phyloP scores from a whole-genome alignment of 805 yeast species.

The Spathaspora hagerdaliae region DNA sequence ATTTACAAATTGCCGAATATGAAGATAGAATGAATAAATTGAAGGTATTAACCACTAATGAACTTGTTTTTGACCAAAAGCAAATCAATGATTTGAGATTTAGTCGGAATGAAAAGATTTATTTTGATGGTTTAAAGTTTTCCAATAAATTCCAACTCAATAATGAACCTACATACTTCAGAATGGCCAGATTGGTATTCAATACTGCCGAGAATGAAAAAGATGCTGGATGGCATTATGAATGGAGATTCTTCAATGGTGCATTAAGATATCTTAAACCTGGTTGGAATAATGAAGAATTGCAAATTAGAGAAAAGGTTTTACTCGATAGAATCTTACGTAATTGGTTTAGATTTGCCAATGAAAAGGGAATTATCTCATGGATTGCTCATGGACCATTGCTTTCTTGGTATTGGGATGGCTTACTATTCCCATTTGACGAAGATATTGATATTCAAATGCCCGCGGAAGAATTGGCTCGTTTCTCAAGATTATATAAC shows the following conservation, averaged over 20 bases:
- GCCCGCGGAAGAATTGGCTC: constrained; percentile 25
- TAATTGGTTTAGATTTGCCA: constrained; percentile 28
- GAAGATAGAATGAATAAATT: constrained; percentile 10
- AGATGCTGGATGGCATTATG: constrained; percentile 53
- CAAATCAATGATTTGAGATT: constrained; percentile 8
- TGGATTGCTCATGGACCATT: constrained; percentile 33
- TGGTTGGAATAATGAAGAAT: constrained; percentile 21
- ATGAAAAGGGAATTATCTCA: constrained; percentile 23
- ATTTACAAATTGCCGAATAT: constrained; percentile 20
- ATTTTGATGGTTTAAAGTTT: constrained; percentile 18
- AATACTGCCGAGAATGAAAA: constrained; percentile 21
- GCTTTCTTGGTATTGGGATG: constrained; percentile 32
- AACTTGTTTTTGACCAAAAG: constrained; percentile 9
- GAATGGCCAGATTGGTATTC: constrained; percentile 20
- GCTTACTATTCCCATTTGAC: constrained; percentile 27
- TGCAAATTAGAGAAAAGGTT: constrained; percentile 15
- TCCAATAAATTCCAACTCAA: constrained; percentile 10
- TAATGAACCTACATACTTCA: constrained; percentile 33
- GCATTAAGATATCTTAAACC: constrained; percentile 41
- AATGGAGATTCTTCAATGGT: constrained; percentile 55
- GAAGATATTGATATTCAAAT: constrained; percentile 30
- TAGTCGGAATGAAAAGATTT: constrained; percentile 16
- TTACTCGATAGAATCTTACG: constrained; percentile 17
- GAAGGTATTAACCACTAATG: constrained; percentile 9
- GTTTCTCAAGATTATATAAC: constrained; percentile 23